Evolutionary conservation across 768 basidiomycete species (phyloP).

Genomic region (Tubosaeta sp.): DNA sequence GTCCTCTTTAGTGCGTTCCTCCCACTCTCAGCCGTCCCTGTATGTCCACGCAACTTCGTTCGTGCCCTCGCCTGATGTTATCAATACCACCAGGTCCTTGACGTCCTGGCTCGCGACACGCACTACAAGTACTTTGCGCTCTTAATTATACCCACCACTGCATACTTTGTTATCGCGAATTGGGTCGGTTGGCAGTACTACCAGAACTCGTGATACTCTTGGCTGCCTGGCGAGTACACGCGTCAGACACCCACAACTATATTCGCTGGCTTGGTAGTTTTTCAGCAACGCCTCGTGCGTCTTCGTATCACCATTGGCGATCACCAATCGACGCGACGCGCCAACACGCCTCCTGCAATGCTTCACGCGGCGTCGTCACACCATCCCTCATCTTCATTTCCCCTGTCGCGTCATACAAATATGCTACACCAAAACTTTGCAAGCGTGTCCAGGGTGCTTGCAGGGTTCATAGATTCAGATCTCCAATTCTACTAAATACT

Average conservation of each 20-base stretch:
- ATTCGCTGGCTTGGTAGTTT: no score
- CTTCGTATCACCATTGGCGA: conserved; percentile 11
- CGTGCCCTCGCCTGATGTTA: conserved; percentile 18
- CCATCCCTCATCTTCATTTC: conserved; percentile 1
- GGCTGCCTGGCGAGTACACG: conserved; percentile 4
- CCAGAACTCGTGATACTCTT: conserved; percentile 66
- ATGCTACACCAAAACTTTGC: conserved; percentile 7
- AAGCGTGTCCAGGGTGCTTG: conserved; percentile 13
- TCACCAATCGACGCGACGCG: conserved; percentile 14
- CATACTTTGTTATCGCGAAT: conserved; percentile 94
- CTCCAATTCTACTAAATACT: conserved; percentile 16
- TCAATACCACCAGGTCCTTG: conserved; percentile 47
- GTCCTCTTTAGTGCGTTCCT: conserved; percentile 63
- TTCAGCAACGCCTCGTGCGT: conserved; percentile 24
- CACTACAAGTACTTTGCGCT: conserved; percentile 90
- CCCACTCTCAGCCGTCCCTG: conserved; percentile 47
- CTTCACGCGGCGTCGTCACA: conserved; percentile 16
- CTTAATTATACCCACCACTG: conserved; percentile 72
- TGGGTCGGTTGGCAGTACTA: conserved; percentile 99
- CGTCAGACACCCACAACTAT: background rate
- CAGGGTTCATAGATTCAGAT: conserved; percentile 16
- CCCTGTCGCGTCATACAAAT: conserved; percentile 13
- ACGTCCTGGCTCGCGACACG: conserved; percentile 60
- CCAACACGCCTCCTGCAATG: conserved; percentile 18
- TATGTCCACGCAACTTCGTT: conserved; percentile 31